Conservation (phyloP, 2,329 filamentous ascomycete species). For the Dactylellina haptotyla region DNA sequence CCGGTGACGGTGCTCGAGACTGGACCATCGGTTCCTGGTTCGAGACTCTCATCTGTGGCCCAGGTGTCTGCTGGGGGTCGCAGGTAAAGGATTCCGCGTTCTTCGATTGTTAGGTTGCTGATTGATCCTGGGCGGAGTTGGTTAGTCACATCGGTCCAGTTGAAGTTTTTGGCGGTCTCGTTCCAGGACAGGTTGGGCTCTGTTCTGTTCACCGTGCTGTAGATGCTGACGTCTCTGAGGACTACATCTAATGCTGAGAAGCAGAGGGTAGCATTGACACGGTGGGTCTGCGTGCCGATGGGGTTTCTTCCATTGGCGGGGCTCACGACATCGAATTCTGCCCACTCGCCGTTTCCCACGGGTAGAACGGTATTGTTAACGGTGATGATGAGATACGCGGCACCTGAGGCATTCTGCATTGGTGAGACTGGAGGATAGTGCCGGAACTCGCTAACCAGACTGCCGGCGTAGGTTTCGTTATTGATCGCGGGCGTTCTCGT, state of each 20-base stretch:
- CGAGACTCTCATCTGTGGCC: slow-evolving; percentile 4
- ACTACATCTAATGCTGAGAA: slow-evolving; percentile 18
- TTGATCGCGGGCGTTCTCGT: background rate
- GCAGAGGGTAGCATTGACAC: slow-evolving; percentile 25
- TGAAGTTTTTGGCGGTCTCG: slow-evolving; percentile 15
- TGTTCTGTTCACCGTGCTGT: slow-evolving; percentile 18
- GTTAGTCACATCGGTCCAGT: slow-evolving; percentile 8
- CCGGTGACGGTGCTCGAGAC: slow-evolving; percentile 1
- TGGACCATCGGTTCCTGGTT: slow-evolving; percentile 20
- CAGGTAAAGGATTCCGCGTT: slow-evolving; percentile 16
- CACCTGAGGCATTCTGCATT: slow-evolving; percentile 16
- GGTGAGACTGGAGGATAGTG: slow-evolving; percentile 5
- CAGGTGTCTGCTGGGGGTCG: background rate
- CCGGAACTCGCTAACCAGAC: slow-evolving; percentile 28
- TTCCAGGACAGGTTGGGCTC: slow-evolving; percentile 20
- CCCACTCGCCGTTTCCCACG: slow-evolving; percentile 20
- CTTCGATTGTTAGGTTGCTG: slow-evolving; percentile 6
- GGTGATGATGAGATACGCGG: slow-evolving; percentile 14
- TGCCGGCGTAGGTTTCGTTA: background rate
- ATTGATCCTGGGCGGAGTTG: slow-evolving; percentile 15
- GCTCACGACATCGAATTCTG: background rate
- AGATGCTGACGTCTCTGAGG: slow-evolving; percentile 11
- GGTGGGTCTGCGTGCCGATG: background rate
- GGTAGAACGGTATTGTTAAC: slow-evolving; percentile 9
- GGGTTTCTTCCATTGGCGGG: background rate